These are phyloP conservation scores for Diplodia intermedia DNA, from an alignment of 2,329 filamentous ascomycete species.

Conservation along the genomic window DNA sequence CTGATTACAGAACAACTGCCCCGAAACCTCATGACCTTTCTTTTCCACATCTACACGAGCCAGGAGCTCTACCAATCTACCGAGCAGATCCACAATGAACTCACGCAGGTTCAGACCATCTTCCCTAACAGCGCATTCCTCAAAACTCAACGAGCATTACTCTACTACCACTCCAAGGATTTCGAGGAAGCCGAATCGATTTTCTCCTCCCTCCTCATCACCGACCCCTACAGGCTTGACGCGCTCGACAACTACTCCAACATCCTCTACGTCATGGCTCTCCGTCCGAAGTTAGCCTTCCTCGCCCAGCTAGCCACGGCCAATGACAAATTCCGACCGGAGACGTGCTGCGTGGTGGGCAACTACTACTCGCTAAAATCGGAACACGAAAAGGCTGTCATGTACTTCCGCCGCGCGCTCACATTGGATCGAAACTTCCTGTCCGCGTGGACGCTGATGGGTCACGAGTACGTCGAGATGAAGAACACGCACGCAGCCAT, in stretches of 20 bases:
- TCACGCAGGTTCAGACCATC: conserved; percentile 79
- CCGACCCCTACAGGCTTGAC: conserved; percentile 75
- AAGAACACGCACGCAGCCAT: conserved; percentile 99
- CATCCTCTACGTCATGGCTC: conserved; percentile 90
- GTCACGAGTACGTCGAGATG: conserved; percentile 97
- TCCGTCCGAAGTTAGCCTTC: conserved; percentile 88
- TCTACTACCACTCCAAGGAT: conserved; percentile 89
- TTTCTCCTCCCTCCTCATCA: conserved; percentile 73
- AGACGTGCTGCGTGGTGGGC: conserved; percentile 94
- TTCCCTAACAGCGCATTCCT: conserved; percentile 91
- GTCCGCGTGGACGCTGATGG: conserved; percentile 98
- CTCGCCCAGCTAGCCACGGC: conserved; percentile 84
- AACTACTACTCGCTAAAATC: conserved; percentile 97
- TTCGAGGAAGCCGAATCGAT: conserved; percentile 69
- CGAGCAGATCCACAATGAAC: conserved; percentile 72
- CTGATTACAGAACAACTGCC: conserved; percentile 76
- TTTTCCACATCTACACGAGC: conserved; percentile 90
- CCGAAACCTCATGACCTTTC: conserved; percentile 88
- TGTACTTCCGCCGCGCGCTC: conserved; percentile 93
- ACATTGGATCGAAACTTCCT: conserved; percentile 89
- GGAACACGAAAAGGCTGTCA: conserved; percentile 95
- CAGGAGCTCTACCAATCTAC: conserved; percentile 91
- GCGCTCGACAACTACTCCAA: conserved; percentile 96
- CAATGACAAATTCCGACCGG: conserved; percentile 94
- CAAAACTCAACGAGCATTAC: conserved; percentile 84